A percentile compares a stretch with the other conserved stretches of the same genome.
These are phyloP conservation scores for Lactifluus rugatus DNA, from an alignment of 768 basidiomycete species.

Conservation along the genomic window DNA sequence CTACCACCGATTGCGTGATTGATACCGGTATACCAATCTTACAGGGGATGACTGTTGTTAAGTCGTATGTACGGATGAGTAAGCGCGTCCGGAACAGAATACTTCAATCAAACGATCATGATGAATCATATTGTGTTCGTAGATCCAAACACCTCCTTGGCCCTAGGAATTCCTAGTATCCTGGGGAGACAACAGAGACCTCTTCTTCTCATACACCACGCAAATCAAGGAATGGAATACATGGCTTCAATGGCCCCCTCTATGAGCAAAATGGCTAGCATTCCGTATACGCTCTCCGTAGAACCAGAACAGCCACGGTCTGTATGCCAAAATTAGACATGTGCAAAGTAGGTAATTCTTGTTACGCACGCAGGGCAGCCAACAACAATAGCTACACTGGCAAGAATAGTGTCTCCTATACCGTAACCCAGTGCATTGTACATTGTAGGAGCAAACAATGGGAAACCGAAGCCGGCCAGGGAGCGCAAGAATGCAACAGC, in stretches of 20 bases:
- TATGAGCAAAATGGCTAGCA: neutral
- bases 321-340: slow-evolving; percentile 28
- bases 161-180: neutral
- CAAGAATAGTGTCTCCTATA: slow-evolving; percentile 58
- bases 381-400: slow-evolving; percentile 43
- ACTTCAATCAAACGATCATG: neutral
- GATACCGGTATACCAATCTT: too few species aligned
- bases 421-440: slow-evolving; percentile 58
- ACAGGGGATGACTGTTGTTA: too few species aligned
- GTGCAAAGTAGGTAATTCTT: neutral
- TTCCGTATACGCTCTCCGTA: slow-evolving; percentile 37
- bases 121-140: too few species aligned
- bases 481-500: slow-evolving; percentile 55
- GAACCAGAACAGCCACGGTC: slow-evolving; percentile 36
- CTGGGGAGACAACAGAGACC: neutral
- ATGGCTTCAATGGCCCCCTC: neutral
- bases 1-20: too few species aligned
- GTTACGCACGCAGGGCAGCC: slow-evolving; percentile 39
- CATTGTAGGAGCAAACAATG: slow-evolving; percentile 68
- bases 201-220: neutral
- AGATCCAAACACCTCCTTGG: too few species aligned
- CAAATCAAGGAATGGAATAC: neutral
- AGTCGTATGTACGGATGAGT: too few species aligned
- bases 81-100: too few species aligned
- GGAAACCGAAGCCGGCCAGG: slow-evolving; percentile 64